Evolutionary conservation across 805 yeast species (phyloP).

Genomic region (Pichia gijzeniarum): DNA sequence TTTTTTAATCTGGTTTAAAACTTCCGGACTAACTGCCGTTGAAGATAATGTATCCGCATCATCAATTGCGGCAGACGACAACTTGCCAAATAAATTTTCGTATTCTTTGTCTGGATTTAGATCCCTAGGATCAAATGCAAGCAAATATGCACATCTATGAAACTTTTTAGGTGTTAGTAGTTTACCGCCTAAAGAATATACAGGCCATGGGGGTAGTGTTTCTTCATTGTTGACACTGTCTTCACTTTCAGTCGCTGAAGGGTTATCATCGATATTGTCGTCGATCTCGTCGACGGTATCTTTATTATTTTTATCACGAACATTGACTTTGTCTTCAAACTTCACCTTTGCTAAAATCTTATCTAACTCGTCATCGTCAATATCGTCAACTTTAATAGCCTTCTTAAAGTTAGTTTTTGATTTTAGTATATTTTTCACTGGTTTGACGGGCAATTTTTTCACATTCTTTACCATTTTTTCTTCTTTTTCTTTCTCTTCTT

Average conservation of each 20-base stretch:
- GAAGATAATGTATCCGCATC: constrained; percentile 76
- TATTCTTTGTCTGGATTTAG: constrained; percentile 77
- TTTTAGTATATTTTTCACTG: background rate
- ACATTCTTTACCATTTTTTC: background rate
- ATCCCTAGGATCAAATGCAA: constrained; percentile 43
- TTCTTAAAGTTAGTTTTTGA: background rate
- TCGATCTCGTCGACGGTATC: constrained; percentile 9
- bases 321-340: constrained; percentile 17
- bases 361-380: constrained; percentile 43
- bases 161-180: constrained; percentile 43
- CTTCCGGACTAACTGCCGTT: constrained; percentile 61
- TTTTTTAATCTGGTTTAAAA: constrained; percentile 55
- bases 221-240: constrained; percentile 25
- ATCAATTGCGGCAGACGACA: constrained; percentile 59
- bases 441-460: background rate
- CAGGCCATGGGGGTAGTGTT: constrained; percentile 17
- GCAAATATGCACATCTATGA: constrained; percentile 32
- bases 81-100: constrained; percentile 60
- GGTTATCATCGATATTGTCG: constrained; percentile 22
- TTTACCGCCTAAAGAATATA: constrained; percentile 25
- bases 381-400: constrained; percentile 5
- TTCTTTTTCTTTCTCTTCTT: background rate
- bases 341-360: constrained; percentile 40
- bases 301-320: background rate
- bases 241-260: constrained; percentile 27